Base-by-base conservation (phyloP, 371 early-diverging fungal genomes). In the Apophysomyces trapeziformis region DNA sequence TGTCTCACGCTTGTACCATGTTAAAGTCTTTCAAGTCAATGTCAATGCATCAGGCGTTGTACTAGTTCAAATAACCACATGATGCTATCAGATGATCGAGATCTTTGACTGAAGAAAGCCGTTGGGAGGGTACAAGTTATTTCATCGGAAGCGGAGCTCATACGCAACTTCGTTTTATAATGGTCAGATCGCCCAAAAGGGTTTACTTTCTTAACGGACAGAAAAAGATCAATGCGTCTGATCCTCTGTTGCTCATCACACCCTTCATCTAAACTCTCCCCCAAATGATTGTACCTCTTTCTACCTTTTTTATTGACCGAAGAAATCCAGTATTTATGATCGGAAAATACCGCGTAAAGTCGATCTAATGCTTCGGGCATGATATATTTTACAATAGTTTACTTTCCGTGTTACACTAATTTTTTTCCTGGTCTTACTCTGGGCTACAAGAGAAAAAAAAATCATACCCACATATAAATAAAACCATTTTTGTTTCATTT, bases 311-410 rank as follows among this genome's bases (percentile, higher is more conserved):
- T 47, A n/a, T n/a, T 7, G n/a, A 7, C 47, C 16, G 9, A 50
- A n/a, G 9, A 50, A 21, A 50, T 21, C 21, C n/a, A 50, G 16
- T 9, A 21, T 50, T 26, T 1, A 50, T 7, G 21, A 16, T 50
- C 54, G 54, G 54, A 50, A 50, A 50, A 21, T 50, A 21, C 21
- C 54, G 54, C 54, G 32, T 21, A 7, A 50, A 16, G 21, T 11
- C 11, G 9, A 50, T 18, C 21, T 13, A 50, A 45, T 21, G 16
- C n/a, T 50, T 50, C 54, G 54, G 54, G 18, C 21, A 18, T 50
- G 54, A 50, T 50, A 50, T 50, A 50, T 50, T 50, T 50, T 50
- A 50, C 54, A 50, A 50, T 50, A 50, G 54, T 50, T 21, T 18
- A 26, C 32, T 21, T 50, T 21, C 21, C 54, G 54, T 21, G 54